A percentile compares a stretch with the other conserved stretches of the same genome.
phyloP scores from a whole-genome alignment of 1,284 basidiomycete species.

The Meira nashicola region DNA sequence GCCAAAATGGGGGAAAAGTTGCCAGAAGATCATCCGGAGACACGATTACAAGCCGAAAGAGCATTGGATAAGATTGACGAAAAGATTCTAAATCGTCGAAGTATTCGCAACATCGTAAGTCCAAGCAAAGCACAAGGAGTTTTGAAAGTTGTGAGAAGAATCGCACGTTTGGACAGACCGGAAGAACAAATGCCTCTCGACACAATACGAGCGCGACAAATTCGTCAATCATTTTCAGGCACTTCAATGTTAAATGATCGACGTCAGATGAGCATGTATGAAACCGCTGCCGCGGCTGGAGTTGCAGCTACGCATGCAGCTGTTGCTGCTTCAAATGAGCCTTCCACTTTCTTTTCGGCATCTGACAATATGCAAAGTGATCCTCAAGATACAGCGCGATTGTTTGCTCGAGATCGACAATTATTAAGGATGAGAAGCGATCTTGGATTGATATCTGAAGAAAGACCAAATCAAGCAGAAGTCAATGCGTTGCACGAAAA shows the following conservation, averaged over 20 bases:
- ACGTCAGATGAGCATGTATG: background rate
- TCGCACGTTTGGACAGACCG: slow-evolving; percentile 58
- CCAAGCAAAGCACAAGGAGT: slow-evolving; percentile 21
- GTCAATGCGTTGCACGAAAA: slow-evolving; percentile 30
- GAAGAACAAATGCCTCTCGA: slow-evolving; percentile 64
- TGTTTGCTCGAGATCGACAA: slow-evolving; percentile 63
- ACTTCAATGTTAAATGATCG: slow-evolving; percentile 21
- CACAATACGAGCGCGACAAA: slow-evolving; percentile 32
- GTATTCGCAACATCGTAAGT: slow-evolving; percentile 11
- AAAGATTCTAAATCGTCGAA: slow-evolving; percentile 10
- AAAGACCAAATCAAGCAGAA: slow-evolving; percentile 20
- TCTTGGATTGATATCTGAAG: slow-evolving; percentile 31
- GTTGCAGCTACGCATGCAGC: no score
- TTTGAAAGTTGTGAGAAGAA: slow-evolving; percentile 27
- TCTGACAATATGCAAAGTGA: background rate
- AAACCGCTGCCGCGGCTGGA: background rate
- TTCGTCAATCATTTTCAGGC: slow-evolving; percentile 35
- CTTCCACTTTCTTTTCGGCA: background rate
- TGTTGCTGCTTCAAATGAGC: background rate
- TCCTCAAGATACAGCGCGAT: slow-evolving; percentile 42
- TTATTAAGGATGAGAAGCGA: slow-evolving; percentile 55
- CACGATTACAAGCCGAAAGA: background rate
- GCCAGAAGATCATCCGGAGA: background rate
- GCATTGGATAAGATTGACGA: slow-evolving; percentile 8
- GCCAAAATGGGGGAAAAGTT: slow-evolving; percentile 14